phyloP scores from a whole-genome alignment of 441 rosid genomes.

The Eruca vesicaria region DNA sequence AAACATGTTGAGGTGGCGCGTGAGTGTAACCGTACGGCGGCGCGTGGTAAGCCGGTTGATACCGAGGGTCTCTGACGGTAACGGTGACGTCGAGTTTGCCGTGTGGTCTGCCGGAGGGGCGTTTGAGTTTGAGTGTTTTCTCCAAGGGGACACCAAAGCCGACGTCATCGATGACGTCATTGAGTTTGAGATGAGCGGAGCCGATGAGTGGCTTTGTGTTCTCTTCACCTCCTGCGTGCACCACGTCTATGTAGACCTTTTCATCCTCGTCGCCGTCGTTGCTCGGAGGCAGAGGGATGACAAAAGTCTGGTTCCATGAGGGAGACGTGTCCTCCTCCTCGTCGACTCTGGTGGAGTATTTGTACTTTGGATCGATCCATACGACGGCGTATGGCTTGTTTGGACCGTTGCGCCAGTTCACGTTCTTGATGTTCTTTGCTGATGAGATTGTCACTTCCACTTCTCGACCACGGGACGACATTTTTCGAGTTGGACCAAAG shows the following conservation, averaged over 20 bases:
- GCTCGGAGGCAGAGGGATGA: conserved; percentile 44
- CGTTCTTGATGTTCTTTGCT: conserved; percentile 79
- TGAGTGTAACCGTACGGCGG: background rate
- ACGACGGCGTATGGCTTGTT: conserved; percentile 68
- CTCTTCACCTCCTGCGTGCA: conserved; percentile 69
- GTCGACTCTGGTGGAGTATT: conserved; percentile 64
- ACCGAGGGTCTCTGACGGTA: conserved; percentile 39
- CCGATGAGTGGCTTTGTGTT: conserved; percentile 80
- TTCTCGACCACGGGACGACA: conserved; percentile 43
- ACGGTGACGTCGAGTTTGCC: conserved; percentile 70
- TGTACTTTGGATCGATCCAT: conserved; percentile 64
- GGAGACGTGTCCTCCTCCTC: conserved; percentile 67
- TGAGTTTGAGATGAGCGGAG: conserved; percentile 57
- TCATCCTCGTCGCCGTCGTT: conserved; percentile 31
- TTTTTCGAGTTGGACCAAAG: background rate
- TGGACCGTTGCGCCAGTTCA: conserved; percentile 85
- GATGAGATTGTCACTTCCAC: conserved; percentile 58
- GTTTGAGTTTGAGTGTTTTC: conserved; percentile 58
- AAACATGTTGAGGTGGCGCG: conserved; percentile 16
- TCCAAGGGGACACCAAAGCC: conserved; percentile 43
- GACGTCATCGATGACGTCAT: conserved; percentile 57
- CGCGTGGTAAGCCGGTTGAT: conserved; percentile 27
- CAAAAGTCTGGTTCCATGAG: conserved; percentile 58
- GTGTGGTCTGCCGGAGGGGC: conserved; percentile 89
- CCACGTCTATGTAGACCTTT: conserved; percentile 58